Base-by-base conservation (phyloP, 345 rosid genomes). In the Syzygium oleosum region DNA sequence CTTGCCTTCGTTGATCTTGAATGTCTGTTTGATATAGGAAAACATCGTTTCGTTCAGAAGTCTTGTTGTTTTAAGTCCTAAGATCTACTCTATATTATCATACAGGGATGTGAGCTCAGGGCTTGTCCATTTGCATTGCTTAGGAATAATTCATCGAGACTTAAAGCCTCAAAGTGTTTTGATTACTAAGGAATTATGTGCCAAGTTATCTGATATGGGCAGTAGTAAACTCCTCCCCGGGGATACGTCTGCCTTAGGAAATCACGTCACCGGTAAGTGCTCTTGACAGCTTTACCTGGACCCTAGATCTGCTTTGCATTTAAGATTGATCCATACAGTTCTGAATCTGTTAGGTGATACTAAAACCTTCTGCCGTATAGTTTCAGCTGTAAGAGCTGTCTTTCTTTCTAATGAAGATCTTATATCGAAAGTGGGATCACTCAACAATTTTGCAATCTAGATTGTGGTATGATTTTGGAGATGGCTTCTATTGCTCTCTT, bases 151-250 rank as follows among this genome's bases (percentile, higher is more conserved):
- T 89, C 99, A 97, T 84, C 93, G 98, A 9, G 99, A 96, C 85
- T 88, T 97, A 91, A 97, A 97, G 93, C 99, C 99, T 85, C 99
- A 95, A 90, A 97, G 96, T 91, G 99, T 97, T 65, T 88, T 97
- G 87, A 95, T 97, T 85, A 90, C 90, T 65, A 95, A 91, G 92
- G 97, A 94, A 59, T 90, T 95, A 86, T 91, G 94, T 88, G 98
- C 98, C 46, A 97, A 96, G 92, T 94, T 98, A 88, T 96, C 99
- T 85, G 99, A 97, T 91, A 96, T 96, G 99, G 99, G 99, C 84
- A 95, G 95, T 86, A 97, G 98, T 94, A 94, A 90, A 89, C 97
- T 94, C 88, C 92, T 96, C 17, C 87, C 92, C 38, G 93, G 90
- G 79, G 96, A 95, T 91, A 94, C 88, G 92, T 95, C 95, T 88